Percentiles rank a stretch among this genome's conserved stretches.
These are phyloP conservation scores for Rhizopogon sp. DNA, from an alignment of 768 basidiomycete genomes.

Conservation along the genomic window DNA sequence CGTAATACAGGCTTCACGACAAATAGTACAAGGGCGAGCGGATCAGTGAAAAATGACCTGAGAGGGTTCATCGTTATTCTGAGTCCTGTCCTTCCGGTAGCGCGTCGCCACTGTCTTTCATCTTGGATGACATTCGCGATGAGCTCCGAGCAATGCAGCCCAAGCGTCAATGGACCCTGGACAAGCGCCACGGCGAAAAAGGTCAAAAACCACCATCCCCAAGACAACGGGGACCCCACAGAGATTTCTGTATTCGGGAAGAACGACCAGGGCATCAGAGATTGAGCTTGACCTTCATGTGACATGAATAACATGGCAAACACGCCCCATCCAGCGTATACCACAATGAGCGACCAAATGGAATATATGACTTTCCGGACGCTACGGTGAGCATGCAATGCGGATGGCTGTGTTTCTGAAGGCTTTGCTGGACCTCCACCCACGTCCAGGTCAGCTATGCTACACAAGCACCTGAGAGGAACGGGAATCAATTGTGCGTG, in stretches of 20 bases:
- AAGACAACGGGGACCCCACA: conserved; percentile 10
- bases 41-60: conserved; percentile 16
- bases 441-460: conserved; percentile 8
- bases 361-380: conserved; percentile 6
- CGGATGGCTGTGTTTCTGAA: conserved; percentile 15
- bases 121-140: conserved; percentile 24
- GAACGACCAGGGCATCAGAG: too few species aligned
- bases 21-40: conserved; percentile 11
- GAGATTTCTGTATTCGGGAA: too few species aligned
- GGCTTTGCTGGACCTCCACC: conserved; percentile 11
- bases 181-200: conserved; percentile 21
- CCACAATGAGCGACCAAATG: conserved; percentile 16
- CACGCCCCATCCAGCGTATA: conserved; percentile 19
- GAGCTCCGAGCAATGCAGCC: conserved; percentile 23
- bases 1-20: conserved; percentile 20
- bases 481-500: conserved; percentile 10
- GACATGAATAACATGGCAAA: conserved; percentile 4
- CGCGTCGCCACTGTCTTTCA: conserved; percentile 20
- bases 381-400: conserved; percentile 10
- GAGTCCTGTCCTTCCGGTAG: conserved; percentile 11
- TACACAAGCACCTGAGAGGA: conserved; percentile 19
- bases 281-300: neutral
- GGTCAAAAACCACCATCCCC: conserved; percentile 21
- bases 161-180: conserved; percentile 24
- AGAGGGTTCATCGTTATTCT: conserved; percentile 17